Evolutionary conservation across 192 early-diverging fungal species (phyloP).

Genomic region (Gaertneriomyces semiglobifer): DNA sequence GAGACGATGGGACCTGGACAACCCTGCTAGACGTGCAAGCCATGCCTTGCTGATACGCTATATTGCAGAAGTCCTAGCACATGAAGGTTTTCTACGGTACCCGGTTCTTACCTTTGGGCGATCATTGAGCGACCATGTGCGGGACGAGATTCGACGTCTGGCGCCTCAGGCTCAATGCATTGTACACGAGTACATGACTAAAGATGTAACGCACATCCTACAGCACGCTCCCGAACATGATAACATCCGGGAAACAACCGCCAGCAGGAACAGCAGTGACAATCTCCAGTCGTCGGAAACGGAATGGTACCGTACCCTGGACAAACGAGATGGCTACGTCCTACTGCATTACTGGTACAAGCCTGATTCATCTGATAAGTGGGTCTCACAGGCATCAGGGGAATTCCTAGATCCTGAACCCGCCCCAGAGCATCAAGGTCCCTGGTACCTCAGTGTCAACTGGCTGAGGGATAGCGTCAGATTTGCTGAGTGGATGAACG

Average conservation of each 20-base stretch:
- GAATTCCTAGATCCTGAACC: slow-evolving; percentile 35
- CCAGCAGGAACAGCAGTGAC: too few species aligned
- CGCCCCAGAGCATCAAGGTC: slow-evolving; percentile 59
- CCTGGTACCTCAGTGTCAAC: slow-evolving; percentile 65
- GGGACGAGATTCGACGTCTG: slow-evolving; percentile 12
- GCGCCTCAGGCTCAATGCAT: slow-evolving; percentile 4
- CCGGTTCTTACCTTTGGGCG: slow-evolving; percentile 7
- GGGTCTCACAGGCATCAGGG: slow-evolving; percentile 22
- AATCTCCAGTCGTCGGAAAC: not conserved
- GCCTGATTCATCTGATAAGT: slow-evolving; percentile 29
- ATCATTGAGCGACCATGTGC: not conserved
- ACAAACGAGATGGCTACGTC: slow-evolving; percentile 25
- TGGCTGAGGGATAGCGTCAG: slow-evolving; percentile 73
- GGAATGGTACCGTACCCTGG: slow-evolving; percentile 33
- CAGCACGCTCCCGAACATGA: slow-evolving; percentile 3
- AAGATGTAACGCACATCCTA: slow-evolving; percentile 27
- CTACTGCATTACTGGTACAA: slow-evolving; percentile 37
- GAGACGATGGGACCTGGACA: slow-evolving; percentile 21
- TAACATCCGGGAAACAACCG: not conserved
- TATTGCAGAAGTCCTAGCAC: slow-evolving; percentile 5
- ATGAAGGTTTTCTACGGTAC: slow-evolving; percentile 2
- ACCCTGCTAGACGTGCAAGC: not conserved
- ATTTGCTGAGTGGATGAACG: slow-evolving; percentile 82
- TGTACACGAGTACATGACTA: slow-evolving; percentile 14
- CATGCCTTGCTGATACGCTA: not conserved